phyloP scores from a whole-genome alignment of 1,284 basidiomycete species.

The Dichomitus squalens region DNA sequence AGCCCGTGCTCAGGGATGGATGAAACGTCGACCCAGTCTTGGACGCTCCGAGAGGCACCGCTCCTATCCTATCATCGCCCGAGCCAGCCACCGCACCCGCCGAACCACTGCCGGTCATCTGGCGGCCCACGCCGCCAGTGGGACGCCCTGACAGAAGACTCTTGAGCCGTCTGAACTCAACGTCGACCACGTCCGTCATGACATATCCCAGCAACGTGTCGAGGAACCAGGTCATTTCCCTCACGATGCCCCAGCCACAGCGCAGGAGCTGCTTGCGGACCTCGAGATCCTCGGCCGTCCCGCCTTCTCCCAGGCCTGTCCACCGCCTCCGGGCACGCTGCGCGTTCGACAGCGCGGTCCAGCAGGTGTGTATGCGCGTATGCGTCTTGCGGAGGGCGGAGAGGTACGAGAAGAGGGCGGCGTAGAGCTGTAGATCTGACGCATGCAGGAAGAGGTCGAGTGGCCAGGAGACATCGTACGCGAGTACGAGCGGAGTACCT shows the following conservation, averaged over 20 bases:
- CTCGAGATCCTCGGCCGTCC: slow-evolving; percentile 69
- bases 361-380: slow-evolving; percentile 75
- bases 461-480: slow-evolving; percentile 80
- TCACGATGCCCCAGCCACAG: slow-evolving; percentile 82
- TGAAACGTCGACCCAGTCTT: slow-evolving; percentile 20
- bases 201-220: slow-evolving; percentile 82
- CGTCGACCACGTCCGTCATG: slow-evolving; percentile 89
- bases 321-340: slow-evolving; percentile 81
- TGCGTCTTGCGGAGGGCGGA: slow-evolving; percentile 85
- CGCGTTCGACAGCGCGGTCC: slow-evolving; percentile 81
- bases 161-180: slow-evolving; percentile 76
- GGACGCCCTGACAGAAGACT: slow-evolving; percentile 44
- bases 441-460: slow-evolving; percentile 87
- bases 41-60: slow-evolving; percentile 11
- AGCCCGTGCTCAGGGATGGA: slow-evolving; percentile 27
- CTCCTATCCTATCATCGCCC: background rate
- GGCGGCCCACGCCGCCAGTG: slow-evolving; percentile 16
- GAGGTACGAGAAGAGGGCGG: slow-evolving; percentile 80
- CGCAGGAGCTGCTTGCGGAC: slow-evolving; percentile 66
- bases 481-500: slow-evolving; percentile 74
- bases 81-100: background rate
- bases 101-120: slow-evolving; percentile 25
- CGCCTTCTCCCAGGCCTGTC: slow-evolving; percentile 88
- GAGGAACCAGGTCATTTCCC: slow-evolving; percentile 91
- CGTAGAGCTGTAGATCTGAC: slow-evolving; percentile 75